A percentile compares a stretch with the other conserved stretches of the same genome.
phyloP scores from a whole-genome alignment of 139 green algal species.

The Micromonas pusilla region DNA sequence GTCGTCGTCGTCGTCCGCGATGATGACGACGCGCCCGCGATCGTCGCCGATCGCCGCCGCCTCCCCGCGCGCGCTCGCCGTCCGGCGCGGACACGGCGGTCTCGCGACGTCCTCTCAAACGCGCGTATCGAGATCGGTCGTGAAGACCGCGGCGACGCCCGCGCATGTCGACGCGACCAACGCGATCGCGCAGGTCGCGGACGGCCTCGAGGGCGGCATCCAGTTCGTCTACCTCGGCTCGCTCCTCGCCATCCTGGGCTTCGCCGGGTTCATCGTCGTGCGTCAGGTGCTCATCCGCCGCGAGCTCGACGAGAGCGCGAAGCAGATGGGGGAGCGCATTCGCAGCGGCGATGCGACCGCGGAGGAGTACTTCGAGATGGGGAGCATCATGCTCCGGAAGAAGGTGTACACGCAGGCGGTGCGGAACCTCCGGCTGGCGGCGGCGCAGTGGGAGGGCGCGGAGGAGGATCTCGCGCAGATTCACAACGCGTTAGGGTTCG shows the following conservation, averaged over 20 bases:
- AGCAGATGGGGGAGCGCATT: constrained; percentile 88
- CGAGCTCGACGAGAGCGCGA: constrained; percentile 92
- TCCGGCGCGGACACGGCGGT: no score
- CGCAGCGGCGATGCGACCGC: constrained; percentile 67
- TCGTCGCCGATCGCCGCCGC: no score
- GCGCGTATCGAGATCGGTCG: not conserved
- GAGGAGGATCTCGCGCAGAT: constrained; percentile 87
- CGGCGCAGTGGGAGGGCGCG: constrained; percentile 84
- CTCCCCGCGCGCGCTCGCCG: no score
- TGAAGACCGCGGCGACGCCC: not conserved
- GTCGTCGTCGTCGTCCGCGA: no score
- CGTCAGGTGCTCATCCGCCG: constrained; percentile 83
- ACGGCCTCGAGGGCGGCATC: constrained; percentile 72
- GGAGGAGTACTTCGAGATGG: constrained; percentile 97
- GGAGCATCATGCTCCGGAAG: constrained; percentile 91
- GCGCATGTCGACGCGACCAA: not conserved
- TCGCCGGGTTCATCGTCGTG: constrained; percentile 86
- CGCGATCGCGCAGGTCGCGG: constrained; percentile 49
- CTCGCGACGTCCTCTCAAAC: no score
- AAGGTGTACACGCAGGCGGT: constrained; percentile 86
- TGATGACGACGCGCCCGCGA: no score
- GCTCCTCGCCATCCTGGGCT: constrained; percentile 78
- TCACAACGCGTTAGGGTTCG: constrained; percentile 94
- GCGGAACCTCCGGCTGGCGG: constrained; percentile 49
- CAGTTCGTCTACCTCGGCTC: constrained; percentile 84